Percentiles rank a stretch among this genome's conserved stretches.
These are phyloP conservation scores for Cordyceps farinosa DNA, from an alignment of 2,329 filamentous ascomycete genomes.

Conservation along the genomic window DNA sequence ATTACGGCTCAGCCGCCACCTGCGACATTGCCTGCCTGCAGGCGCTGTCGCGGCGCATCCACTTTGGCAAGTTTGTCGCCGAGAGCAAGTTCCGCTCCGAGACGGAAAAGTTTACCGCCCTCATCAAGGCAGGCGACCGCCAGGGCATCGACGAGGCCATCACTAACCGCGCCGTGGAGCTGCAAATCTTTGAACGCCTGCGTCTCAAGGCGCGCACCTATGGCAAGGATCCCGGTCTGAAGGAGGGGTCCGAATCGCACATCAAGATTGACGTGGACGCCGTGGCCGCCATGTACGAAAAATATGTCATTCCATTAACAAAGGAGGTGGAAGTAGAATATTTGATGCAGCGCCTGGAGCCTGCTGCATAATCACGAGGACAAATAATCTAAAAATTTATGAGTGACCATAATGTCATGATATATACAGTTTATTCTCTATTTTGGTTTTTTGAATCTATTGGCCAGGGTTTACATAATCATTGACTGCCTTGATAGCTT, in stretches of 20 bases:
- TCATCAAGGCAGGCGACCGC: slow-evolving; percentile 79
- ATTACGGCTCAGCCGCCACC: slow-evolving; percentile 90
- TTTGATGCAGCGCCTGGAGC: slow-evolving; percentile 82
- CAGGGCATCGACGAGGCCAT: slow-evolving; percentile 84
- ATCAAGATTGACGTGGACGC: slow-evolving; percentile 90
- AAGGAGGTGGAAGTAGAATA: slow-evolving; percentile 98
- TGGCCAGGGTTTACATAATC: slow-evolving; percentile 64
- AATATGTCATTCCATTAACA: slow-evolving; percentile 94
- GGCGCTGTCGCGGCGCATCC: slow-evolving; percentile 83
- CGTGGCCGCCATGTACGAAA: slow-evolving; percentile 83
- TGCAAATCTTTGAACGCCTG: slow-evolving; percentile 83
- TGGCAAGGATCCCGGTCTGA: slow-evolving; percentile 77
- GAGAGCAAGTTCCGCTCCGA: slow-evolving; percentile 91
- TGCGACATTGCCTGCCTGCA: slow-evolving; percentile 89
- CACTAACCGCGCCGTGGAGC: slow-evolving; percentile 83
- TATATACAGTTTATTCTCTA: slow-evolving; percentile 9
- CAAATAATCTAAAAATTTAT: not conserved
- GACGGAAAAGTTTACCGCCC: slow-evolving; percentile 69
- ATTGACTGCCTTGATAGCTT: slow-evolving; percentile 69
- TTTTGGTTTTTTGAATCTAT: slow-evolving; percentile 27
- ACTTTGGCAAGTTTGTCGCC: slow-evolving; percentile 98
- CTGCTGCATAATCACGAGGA: slow-evolving; percentile 25
- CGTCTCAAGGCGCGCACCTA: slow-evolving; percentile 89
- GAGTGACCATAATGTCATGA: slow-evolving; percentile 1
- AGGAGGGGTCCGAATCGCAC: slow-evolving; percentile 49